A percentile compares a stretch with the other conserved stretches of the same genome.
Evolutionary conservation across 306 rosid species (phyloP).

Genomic region (Rosa multiflora): DNA sequence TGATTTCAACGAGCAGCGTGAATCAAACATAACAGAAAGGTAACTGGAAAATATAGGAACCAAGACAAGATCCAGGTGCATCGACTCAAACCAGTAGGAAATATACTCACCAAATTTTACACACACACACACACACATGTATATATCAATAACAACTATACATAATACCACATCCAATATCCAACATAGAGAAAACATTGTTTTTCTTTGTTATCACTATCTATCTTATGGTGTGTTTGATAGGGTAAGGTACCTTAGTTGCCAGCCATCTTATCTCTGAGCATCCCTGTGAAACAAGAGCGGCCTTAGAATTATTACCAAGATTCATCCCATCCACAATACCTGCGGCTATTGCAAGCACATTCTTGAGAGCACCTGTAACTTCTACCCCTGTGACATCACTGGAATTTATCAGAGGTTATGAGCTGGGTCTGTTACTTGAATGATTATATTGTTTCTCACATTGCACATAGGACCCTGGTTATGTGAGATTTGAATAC

Average conservation of each 20-base stretch:
- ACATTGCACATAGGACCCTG: constrained; percentile 18
- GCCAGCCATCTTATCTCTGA: constrained; percentile 98
- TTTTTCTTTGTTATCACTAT: not conserved
- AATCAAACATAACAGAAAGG: not conserved
- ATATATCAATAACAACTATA: not conserved
- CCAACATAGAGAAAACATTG: not conserved
- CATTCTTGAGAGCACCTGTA: constrained; percentile 96
- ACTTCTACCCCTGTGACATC: constrained; percentile 99
- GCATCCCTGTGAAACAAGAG: constrained; percentile 95
- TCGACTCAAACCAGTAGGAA: not conserved
- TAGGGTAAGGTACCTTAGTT: constrained; percentile 54
- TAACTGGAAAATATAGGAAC: not conserved
- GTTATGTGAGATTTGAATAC: constrained; percentile 12
- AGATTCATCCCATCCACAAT: constrained; percentile 96
- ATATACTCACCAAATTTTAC: not conserved
- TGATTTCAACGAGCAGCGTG: not conserved
- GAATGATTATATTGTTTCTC: constrained; percentile 12
- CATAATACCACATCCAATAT: not conserved
- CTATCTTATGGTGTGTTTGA: not conserved
- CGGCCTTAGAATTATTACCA: constrained; percentile 95
- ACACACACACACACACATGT: not conserved
- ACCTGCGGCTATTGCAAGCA: constrained; percentile 94
- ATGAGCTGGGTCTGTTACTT: constrained; percentile 52
- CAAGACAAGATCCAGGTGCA: constrained; percentile 7
- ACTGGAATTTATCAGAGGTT: constrained; percentile 91